A percentile compares a stretch with the other conserved stretches of the same genome.
phyloP scores from a whole-genome alignment of 257 asterid genomes.

The Petrea volubilis region DNA sequence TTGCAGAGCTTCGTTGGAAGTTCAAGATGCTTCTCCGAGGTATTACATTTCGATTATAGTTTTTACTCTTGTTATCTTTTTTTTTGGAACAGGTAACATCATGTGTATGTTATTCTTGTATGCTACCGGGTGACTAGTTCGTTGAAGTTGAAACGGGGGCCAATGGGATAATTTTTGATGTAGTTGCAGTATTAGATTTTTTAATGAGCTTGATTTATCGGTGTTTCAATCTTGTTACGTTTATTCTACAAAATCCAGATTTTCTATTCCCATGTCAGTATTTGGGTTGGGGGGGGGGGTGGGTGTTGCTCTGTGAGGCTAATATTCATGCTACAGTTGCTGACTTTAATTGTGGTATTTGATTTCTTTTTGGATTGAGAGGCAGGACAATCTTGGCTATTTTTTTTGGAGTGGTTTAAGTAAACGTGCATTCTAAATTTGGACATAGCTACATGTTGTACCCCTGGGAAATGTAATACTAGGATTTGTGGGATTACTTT shows the following conservation, averaged over 20 bases:
- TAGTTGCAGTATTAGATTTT: too few species aligned
- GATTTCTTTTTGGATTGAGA: background rate
- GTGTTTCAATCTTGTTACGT: background rate
- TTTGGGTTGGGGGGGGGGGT: too few species aligned
- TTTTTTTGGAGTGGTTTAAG: background rate
- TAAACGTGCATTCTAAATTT: background rate
- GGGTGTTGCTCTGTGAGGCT: too few species aligned
- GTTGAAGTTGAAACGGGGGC: background rate
- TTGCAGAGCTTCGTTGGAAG: constrained; percentile 46
- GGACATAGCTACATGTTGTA: too few species aligned
- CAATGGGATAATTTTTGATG: background rate
- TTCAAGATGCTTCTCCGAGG: constrained; percentile 36
- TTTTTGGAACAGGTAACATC: background rate
- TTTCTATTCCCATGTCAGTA: too few species aligned
- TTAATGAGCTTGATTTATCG: background rate
- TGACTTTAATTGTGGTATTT: background rate
- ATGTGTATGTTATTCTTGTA: background rate
- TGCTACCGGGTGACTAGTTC: background rate
- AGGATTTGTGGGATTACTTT: constrained; percentile 2
- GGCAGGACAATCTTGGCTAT: background rate
- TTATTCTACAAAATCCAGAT: background rate
- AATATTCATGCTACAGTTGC: too few species aligned
- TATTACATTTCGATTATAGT: constrained; percentile 1
- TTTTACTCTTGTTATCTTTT: background rate
- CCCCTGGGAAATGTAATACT: background rate